Percentiles rank a stretch among this genome's conserved stretches.
Evolutionary conservation across 2,329 filamentous ascomycete species (phyloP).

Genomic region (Aspergillus fructus): DNA sequence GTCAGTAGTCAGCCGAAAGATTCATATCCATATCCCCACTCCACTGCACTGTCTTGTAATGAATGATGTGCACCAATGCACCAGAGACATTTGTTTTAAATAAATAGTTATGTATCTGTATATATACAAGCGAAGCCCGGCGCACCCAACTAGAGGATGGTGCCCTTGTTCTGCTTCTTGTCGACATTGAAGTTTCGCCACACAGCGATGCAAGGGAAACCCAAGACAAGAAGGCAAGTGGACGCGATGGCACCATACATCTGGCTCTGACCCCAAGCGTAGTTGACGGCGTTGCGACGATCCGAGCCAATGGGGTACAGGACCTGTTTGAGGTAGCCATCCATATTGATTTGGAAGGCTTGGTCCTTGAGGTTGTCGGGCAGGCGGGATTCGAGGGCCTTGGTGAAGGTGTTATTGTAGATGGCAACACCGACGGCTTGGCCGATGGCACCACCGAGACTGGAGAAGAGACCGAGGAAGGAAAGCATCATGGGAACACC

Average conservation of each 20-base stretch:
- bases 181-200: slow-evolving; percentile 43
- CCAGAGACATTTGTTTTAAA: not conserved
- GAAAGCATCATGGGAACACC: slow-evolving; percentile 50
- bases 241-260: slow-evolving; percentile 36
- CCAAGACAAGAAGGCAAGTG: slow-evolving; percentile 32
- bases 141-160: slow-evolving; percentile 8
- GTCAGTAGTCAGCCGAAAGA: too few relatives aligned
- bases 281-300: slow-evolving; percentile 34
- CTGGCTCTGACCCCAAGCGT: slow-evolving; percentile 41
- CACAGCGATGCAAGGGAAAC: slow-evolving; percentile 33
- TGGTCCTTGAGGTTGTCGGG: slow-evolving; percentile 19
- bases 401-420: slow-evolving; percentile 59
- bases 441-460: slow-evolving; percentile 38
- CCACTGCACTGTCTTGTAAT: too few relatives aligned
- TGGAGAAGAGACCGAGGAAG: slow-evolving; percentile 35
- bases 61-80: not conserved
- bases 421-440: slow-evolving; percentile 42
- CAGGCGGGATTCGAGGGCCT: slow-evolving; percentile 37
- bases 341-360: slow-evolving; percentile 23
- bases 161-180: slow-evolving; percentile 41
- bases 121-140: not conserved
- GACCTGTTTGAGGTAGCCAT: slow-evolving; percentile 26
- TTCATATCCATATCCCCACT: too few relatives aligned
- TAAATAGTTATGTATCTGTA: not conserved
- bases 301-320: slow-evolving; percentile 30